phyloP scores from a whole-genome alignment of 257 asterid species.

The Nyctanthes arbortristis region DNA sequence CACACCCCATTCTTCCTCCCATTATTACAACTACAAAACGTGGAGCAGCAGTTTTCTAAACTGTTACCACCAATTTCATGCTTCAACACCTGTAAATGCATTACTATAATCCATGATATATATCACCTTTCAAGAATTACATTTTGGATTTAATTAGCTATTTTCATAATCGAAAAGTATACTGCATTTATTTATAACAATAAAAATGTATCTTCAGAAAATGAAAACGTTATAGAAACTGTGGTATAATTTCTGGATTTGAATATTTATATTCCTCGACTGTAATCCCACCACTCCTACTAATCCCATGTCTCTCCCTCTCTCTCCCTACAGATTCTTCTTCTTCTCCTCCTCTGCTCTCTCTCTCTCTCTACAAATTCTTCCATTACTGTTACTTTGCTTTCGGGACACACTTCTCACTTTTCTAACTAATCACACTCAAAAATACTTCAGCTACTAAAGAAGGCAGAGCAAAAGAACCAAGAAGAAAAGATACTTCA shows the following conservation, averaged over 20 bases:
- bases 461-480: conserved; percentile 33
- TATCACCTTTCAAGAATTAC: too few species aligned
- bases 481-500: background rate
- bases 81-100: too few species aligned
- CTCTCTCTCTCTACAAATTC: conserved; percentile 25
- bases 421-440: conserved; percentile 28
- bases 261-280: conserved; percentile 21
- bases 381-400: conserved; percentile 29
- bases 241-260: conserved; percentile 29
- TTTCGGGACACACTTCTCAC: conserved; percentile 32
- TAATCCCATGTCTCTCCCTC: conserved; percentile 3
- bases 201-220: too few species aligned
- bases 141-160: too few species aligned
- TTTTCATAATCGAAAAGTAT: too few species aligned
- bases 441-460: conserved; percentile 49
- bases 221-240: too few species aligned
- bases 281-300: conserved; percentile 31
- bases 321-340: background rate
- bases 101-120: too few species aligned
- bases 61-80: background rate
- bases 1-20: background rate
- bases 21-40: background rate
- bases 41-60: background rate
- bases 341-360: conserved; percentile 25
- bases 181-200: too few species aligned